Evolutionary conservation across 2,329 filamentous ascomycete genomes (phyloP).

Genomic region (Penicillium glabrum): DNA sequence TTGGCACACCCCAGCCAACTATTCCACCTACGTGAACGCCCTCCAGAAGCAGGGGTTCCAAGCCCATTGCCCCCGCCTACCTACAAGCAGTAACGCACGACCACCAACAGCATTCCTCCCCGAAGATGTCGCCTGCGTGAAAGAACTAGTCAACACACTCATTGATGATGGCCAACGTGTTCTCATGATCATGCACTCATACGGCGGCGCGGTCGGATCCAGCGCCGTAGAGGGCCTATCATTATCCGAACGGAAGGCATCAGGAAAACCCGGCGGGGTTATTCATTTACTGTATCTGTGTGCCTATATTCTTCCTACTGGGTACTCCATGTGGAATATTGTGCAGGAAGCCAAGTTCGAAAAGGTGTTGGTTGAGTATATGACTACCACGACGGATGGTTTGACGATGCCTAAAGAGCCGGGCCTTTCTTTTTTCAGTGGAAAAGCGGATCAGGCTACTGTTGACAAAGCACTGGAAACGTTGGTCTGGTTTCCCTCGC

Average conservation of each 20-base stretch:
- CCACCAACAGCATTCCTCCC: constrained; percentile 6
- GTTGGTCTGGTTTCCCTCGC: constrained; percentile 2
- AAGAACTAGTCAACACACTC: constrained; percentile 3
- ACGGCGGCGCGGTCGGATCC: constrained; percentile 24
- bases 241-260: constrained; percentile 3
- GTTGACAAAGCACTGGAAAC: constrained; percentile 2
- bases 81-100: constrained; percentile 11
- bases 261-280: constrained; percentile 14
- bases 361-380: constrained; percentile 4
- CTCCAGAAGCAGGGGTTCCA: constrained; percentile 15
- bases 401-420: neutral
- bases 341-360: constrained; percentile 7
- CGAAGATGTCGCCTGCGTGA: constrained; percentile 13
- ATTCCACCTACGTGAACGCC: constrained; percentile 10
- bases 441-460: neutral
- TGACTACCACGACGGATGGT: neutral
- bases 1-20: constrained; percentile 20
- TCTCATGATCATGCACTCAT: constrained; percentile 26
- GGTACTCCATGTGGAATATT: constrained; percentile 5
- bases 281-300: constrained; percentile 22
- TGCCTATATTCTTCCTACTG: constrained; percentile 17
- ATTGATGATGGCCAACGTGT: constrained; percentile 14
- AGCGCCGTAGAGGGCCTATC: constrained; percentile 19
- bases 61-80: constrained; percentile 19
- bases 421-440: constrained; percentile 4